Evolutionary conservation across 148 eudicot genomes (phyloP).

Genomic region (Amaranthus palmeri): DNA sequence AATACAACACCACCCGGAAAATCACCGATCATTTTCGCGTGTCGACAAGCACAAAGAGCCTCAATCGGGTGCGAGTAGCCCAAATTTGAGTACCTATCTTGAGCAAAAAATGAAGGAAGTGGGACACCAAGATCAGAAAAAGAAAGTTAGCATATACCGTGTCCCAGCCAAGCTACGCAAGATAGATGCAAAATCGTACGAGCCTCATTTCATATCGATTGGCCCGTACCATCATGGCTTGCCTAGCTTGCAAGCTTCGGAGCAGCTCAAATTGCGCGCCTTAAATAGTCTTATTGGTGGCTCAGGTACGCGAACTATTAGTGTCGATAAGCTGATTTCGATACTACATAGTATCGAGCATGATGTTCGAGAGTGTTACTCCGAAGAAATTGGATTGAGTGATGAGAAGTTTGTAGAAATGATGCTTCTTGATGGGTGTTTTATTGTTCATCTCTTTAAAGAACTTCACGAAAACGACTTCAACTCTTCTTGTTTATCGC

Average conservation of each 20-base stretch:
- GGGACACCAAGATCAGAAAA: neutral
- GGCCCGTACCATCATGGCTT: conserved; percentile 17
- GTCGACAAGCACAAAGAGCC: no score
- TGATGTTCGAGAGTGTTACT: neutral
- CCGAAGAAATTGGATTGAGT: conserved; percentile 9
- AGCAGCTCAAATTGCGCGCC: conserved; percentile 11
- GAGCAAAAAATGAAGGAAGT: no score
- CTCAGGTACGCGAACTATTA: neutral
- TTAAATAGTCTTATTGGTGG: conserved; percentile 10
- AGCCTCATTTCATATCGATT: conserved; percentile 17
- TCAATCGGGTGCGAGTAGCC: no score
- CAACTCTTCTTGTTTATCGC: neutral
- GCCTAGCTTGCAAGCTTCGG: neutral
- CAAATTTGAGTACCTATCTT: no score
- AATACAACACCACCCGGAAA: neutral
- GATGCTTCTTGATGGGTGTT: conserved; percentile 29
- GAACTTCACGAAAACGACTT: conserved; percentile 4
- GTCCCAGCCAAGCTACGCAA: conserved; percentile 15
- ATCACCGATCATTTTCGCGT: no score
- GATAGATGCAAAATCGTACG: conserved; percentile 2
- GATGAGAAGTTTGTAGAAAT: conserved; percentile 15
- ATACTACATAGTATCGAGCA: neutral
- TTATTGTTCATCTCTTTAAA: conserved; percentile 9
- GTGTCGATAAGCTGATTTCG: neutral
- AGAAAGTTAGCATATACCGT: conserved; percentile 13